Percentiles rank a stretch among this genome's conserved stretches.
These are phyloP conservation scores for Melampsora americana DNA, from an alignment of 1,284 basidiomycete genomes.

Conservation along the genomic window DNA sequence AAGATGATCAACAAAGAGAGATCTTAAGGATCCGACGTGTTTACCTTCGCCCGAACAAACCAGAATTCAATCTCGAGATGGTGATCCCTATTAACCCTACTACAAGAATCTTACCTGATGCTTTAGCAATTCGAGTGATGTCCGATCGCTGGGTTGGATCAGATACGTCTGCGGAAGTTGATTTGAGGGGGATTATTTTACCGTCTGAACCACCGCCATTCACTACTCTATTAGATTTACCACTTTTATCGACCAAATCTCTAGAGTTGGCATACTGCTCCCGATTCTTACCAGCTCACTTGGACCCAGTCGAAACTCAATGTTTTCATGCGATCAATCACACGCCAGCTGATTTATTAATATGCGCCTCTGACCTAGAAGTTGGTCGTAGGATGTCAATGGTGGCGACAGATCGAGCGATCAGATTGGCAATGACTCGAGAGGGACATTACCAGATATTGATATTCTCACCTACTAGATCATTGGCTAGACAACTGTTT, in stretches of 20 bases:
- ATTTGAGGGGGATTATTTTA: constrained; percentile 71
- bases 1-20: constrained; percentile 72
- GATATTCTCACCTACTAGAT: constrained; percentile 29
- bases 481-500: constrained; percentile 23
- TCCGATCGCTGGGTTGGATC: constrained; percentile 94
- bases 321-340: constrained; percentile 36
- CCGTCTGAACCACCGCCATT: constrained; percentile 66
- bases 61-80: constrained; percentile 66
- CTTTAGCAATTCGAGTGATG: constrained; percentile 70
- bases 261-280: constrained; percentile 57
- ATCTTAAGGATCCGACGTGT: constrained; percentile 81
- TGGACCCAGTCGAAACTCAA: constrained; percentile 38
- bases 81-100: constrained; percentile 66
- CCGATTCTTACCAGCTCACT: constrained; percentile 16
- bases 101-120: constrained; percentile 59
- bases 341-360: constrained; percentile 30
- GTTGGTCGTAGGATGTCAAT: constrained; percentile 10
- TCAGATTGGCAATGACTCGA: constrained; percentile 18
- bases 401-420: constrained; percentile 22
- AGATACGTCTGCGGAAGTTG: constrained; percentile 68
- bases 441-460: constrained; percentile 4
- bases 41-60: constrained; percentile 67
- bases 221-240: constrained; percentile 72
- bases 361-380: constrained; percentile 29
- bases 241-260: constrained; percentile 67